Base-by-base conservation (phyloP, 2,329 filamentous ascomycete genomes). In the Mycosphaerelloides madeirae region DNA sequence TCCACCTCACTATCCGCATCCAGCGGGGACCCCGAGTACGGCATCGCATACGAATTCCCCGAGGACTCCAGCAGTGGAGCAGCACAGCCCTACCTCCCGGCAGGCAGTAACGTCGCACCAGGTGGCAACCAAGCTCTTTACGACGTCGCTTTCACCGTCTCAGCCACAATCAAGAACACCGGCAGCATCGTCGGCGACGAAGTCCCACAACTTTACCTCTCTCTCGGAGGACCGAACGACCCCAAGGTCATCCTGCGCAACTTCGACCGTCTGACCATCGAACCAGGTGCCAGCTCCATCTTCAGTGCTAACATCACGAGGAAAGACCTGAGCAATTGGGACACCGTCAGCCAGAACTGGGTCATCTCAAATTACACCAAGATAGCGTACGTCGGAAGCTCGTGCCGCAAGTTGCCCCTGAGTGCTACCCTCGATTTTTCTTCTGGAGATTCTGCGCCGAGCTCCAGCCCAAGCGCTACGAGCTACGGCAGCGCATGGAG, bases 251-350 rank as follows among this genome's bases (percentile, higher is more conserved):
- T 78, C 2, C 80, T 97, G 12, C 83, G 91, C 49, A 83, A 83
- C 34, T 97, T 96, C 59, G 86, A 94, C 46, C 80, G 87, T 36
- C 66, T 95, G 46, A 75, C 73, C 38, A 81, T 96, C 51, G 72
- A 77, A 3, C 77, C 87, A 0, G 87, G 87, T n/a, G 65, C 80
- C 65, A 80, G 76, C 40, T 74, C 71, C 3, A 78, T 74, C 2
- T 94, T 93, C 71, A 73, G 66, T 1, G 81, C 79, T 0, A 76
- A 81, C 13, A 67, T 96, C 43, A 89, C 82, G 5, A 78, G 90
- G 31, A 81, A 88, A 44, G 91, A 96, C 61, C 56, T 96, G 44
- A 88, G 84, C 63, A 93, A 89, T 70, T 96, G 91, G 90, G 87
- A 95, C 55, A 71, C 78, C 1, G 74, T 62, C 1, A 64, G 69